Percentiles rank a stretch among this genome's conserved stretches.
These are phyloP conservation scores for Tothia fuscella DNA, from an alignment of 2,329 filamentous ascomycete genomes.

Conservation along the genomic window DNA sequence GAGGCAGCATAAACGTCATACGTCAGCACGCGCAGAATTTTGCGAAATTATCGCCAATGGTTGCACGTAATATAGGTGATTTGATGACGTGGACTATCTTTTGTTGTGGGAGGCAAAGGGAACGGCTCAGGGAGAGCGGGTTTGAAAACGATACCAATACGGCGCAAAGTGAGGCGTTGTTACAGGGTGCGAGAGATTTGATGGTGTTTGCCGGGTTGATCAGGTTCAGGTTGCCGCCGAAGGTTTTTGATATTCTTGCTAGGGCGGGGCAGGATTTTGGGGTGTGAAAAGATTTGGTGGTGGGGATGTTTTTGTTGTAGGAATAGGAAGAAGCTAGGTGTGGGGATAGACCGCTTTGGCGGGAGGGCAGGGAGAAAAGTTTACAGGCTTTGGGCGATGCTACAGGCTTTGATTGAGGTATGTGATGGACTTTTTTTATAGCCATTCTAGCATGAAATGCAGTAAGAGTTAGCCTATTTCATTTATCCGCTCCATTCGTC, in stretches of 20 bases:
- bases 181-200: conserved; percentile 74
- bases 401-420: too few relatives aligned
- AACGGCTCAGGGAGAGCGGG: conserved; percentile 54
- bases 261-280: conserved; percentile 56
- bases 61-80: conserved; percentile 81
- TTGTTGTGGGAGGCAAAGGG: conserved; percentile 69
- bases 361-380: too few relatives aligned
- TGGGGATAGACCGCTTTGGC: too few relatives aligned
- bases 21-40: conserved; percentile 73
- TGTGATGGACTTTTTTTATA: too few relatives aligned
- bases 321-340: too few relatives aligned
- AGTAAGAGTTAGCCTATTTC: too few relatives aligned
- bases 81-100: conserved; percentile 88
- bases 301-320: neutral
- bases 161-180: conserved; percentile 55
- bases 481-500: too few relatives aligned
- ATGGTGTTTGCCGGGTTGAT: conserved; percentile 92
- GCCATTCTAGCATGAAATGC: too few relatives aligned
- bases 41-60: conserved; percentile 61
- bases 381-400: too few relatives aligned
- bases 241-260: conserved; percentile 79
- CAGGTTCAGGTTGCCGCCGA: conserved; percentile 75
- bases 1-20: conserved; percentile 65
- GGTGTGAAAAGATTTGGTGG: neutral
- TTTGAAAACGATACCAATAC: conserved; percentile 56